Evolutionary conservation across 345 rosid species (phyloP), one percentile per base, ranked within the genome.

Genomic region (Aethionema arabicum): DNA sequence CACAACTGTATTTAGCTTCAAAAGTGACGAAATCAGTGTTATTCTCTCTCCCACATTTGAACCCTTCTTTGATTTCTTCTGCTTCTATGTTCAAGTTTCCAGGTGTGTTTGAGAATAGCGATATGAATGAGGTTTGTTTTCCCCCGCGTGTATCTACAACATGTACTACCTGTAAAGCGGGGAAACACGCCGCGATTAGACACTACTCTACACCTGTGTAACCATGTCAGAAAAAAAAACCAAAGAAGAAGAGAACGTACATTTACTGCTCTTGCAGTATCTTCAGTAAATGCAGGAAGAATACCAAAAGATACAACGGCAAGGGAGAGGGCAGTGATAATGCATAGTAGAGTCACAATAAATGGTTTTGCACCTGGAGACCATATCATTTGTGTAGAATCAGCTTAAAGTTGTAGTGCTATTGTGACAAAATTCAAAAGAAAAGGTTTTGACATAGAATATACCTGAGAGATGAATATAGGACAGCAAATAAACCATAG

Each of bases 391-490:
- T 41, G 27, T 47, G 38, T 46, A 4, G 44, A 37, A 43, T 46
- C 12, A 13, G 37, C 41, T 47, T 3, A 33, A 44, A 12, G 53
- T 31, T 9, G 42, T 52, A 31, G 43, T 4, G n/a, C n/a, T 43
- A 48, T 16, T 46, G 37, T 10, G 32, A 10, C 31, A 52, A 14
- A 14, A 33, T 52, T 45, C 33, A 35, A 32, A 32, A 43, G 35
- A 35, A 1, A 61, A 21, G 10, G 50, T 9, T 13, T 15, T 49
- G 45, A 48, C 15, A 35, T 66, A 42, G 63, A 52, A 10, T 3
- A 53, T 76, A 89, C 97, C 97, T 42, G 99, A 85, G 71, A 87
- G 85, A 74, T 93, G 97, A 64, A 90, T 66, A 76, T 93, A 93
- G 11, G 99, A 79, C 70, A 93, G 83, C 41, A 91, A 73, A 78